Evolutionary conservation across 176 grass and related monocot species (phyloP).

Genomic region (Elaeis guineensis): DNA sequence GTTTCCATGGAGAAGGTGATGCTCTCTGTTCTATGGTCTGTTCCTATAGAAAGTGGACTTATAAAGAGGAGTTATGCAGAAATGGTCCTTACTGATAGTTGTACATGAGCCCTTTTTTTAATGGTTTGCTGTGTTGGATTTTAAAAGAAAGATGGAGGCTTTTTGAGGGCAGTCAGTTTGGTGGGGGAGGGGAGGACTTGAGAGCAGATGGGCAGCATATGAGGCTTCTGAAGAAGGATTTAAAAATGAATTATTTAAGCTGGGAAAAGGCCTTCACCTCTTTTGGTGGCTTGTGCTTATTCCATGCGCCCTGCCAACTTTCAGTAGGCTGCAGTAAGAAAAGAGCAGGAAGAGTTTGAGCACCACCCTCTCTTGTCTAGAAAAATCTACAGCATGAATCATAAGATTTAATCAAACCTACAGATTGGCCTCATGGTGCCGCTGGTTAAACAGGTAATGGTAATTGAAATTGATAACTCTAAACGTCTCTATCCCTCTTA

Average conservation of each 20-base stretch:
- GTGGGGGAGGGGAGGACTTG: slow-evolving; percentile 16
- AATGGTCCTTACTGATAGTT: slow-evolving; percentile 20
- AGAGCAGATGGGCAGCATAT: slow-evolving; percentile 34
- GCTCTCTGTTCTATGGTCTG: no score
- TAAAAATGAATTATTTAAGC: slow-evolving; percentile 19
- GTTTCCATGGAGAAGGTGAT: neutral
- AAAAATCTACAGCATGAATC: neutral
- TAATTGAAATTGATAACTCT: no score
- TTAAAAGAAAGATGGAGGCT: neutral
- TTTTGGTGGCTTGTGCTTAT: slow-evolving; percentile 29
- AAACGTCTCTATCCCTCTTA: no score
- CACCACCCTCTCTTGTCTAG: slow-evolving; percentile 27
- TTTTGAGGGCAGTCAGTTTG: neutral
- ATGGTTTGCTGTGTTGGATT: slow-evolving; percentile 3
- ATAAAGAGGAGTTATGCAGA: slow-evolving; percentile 3
- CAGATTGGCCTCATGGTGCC: neutral
- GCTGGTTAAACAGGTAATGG: no score
- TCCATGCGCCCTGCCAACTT: slow-evolving; percentile 27
- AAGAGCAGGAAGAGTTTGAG: slow-evolving; percentile 26
- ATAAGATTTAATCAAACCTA: neutral
- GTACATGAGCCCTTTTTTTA: neutral
- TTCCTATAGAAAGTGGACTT: no score
- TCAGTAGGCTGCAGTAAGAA: slow-evolving; percentile 8
- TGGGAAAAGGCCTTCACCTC: slow-evolving; percentile 30
- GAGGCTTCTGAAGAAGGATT: slow-evolving; percentile 24